Percentiles rank a stretch among this genome's conserved stretches.
Evolutionary conservation across 345 rosid genomes (phyloP).

Genomic region (Tarenaya hassleriana): DNA sequence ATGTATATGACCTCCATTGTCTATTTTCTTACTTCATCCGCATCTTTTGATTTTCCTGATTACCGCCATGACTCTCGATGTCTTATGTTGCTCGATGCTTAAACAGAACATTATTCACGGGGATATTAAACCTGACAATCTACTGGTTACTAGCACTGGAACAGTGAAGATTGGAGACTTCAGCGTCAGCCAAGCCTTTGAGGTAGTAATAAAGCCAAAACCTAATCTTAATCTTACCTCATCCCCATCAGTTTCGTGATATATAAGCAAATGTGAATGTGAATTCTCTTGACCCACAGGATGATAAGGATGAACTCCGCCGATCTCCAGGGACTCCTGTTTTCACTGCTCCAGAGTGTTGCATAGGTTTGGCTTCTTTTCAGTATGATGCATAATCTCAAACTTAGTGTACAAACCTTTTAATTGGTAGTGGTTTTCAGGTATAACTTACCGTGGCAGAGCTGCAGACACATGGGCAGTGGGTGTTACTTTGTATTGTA

Average conservation of each 20-base stretch:
- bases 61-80: neutral
- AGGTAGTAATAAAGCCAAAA: conserved; percentile 66
- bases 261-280: conserved; percentile 11
- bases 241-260: neutral
- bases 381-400: conserved; percentile 10
- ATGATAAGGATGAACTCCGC: conserved; percentile 89
- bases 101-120: conserved; percentile 90
- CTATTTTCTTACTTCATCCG: neutral
- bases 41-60: conserved; percentile 7
- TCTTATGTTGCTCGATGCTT: conserved; percentile 7
- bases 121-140: conserved; percentile 97
- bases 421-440: conserved; percentile 28
- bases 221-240: neutral
- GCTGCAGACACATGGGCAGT: conserved; percentile 98
- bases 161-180: conserved; percentile 93
- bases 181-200: conserved; percentile 94
- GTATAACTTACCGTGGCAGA: conserved; percentile 76
- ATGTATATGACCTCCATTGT: conserved; percentile 51
- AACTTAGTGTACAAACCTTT: neutral
- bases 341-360: conserved; percentile 99
- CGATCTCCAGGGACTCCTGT: conserved; percentile 99
- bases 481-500: conserved; percentile 85
- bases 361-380: conserved; percentile 54
- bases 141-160: conserved; percentile 69
- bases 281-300: conserved; percentile 38